Percentiles rank a stretch among this genome's conserved stretches.
Conservation (phyloP, 2,329 filamentous ascomycete genomes). For the Esteya vermicola region DNA sequence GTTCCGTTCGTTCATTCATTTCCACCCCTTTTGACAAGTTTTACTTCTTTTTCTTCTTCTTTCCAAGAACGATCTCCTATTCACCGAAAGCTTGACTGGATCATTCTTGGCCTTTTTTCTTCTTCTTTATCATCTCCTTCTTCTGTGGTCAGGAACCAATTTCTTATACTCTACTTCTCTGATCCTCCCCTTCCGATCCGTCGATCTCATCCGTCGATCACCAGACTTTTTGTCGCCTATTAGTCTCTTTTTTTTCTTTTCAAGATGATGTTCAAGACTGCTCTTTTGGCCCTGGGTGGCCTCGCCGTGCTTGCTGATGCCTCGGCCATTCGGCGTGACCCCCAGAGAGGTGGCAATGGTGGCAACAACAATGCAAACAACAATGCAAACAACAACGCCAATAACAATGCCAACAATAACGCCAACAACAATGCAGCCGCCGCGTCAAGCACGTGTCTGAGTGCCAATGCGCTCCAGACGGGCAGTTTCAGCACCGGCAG, state of each 20-base stretch:
- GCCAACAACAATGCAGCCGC: conserved; percentile 2
- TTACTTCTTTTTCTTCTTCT: too few relatives aligned
- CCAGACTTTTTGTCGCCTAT: conserved; percentile 1
- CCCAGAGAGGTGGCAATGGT: conserved; percentile 6
- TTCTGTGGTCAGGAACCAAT: conserved; percentile 37
- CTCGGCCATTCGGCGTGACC: conserved; percentile 22
- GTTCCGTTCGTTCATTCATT: conserved; percentile 34
- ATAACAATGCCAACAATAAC: neutral
- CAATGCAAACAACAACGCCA: neutral
- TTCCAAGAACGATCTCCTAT: too few relatives aligned
- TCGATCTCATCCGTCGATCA: too few relatives aligned
- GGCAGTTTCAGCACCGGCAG: conserved; percentile 35
- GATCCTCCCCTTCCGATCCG: too few relatives aligned
- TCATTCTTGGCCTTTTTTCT: conserved; percentile 1
- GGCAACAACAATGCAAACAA: conserved; percentile 4
- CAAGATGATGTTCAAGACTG: conserved; percentile 39
- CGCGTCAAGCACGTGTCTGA: conserved; percentile 20
- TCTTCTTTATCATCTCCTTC: conserved; percentile 12
- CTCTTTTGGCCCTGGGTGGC: conserved; percentile 34
- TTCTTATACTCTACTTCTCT: conserved; percentile 11
- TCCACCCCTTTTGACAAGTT: conserved; percentile 12
- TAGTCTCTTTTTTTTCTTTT: neutral
- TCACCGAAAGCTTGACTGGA: too few relatives aligned
- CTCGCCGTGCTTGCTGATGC: conserved; percentile 31
- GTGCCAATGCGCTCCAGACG: conserved; percentile 30